Base-by-base conservation (phyloP, 2,329 filamentous ascomycete species). In the Aspergillus fumigatiaffinis region DNA sequence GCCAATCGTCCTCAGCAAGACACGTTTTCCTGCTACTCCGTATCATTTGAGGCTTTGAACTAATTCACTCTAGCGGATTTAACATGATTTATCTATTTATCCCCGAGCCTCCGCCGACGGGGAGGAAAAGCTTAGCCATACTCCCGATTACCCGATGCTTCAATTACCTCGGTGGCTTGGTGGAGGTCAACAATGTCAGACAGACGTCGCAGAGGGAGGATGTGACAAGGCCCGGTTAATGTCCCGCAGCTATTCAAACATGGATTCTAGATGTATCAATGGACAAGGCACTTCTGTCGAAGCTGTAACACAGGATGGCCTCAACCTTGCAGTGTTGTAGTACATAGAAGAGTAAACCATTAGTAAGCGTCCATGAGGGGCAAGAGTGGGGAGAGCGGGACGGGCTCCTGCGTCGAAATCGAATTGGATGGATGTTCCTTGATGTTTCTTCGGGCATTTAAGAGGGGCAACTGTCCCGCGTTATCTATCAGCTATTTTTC, bases 391-490 rank as follows among this genome's bases (percentile, higher is more conserved):
- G 54, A 48, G 50, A 21, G 32, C 12, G 32, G 32, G 1, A n/a
- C 32, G 9, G 28, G 41, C 21, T 44, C 10, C 17, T 44, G 41
- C 20, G 21, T 20, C 41, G 41, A n/a, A 44, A 54, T 48, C 10
- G 29, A 44, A 28, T 49, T 38, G 17, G 35, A 51, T 32, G 50
- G 28, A 42, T 17, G 50, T n/a, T n/a, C 50, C 23, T 28, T 26
- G 26, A 52, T 25, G 26, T 21, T 51, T 53, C 56, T 52, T 51
- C 21, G 50, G 50, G 9, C 51, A 52, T 52, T 58, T 46, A 51
- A 61, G 44, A 53, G 55, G 54, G 54, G 50, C 51, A 48, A 23
- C 21, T 53, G 44, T 46, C 50, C 35, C 42, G 49, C 26, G 35
- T 53, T 47, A 51, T 46, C 41, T 46, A 21, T 44, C 21, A 21